Percentiles rank a stretch among this genome's conserved stretches.
Conservation (phyloP, 1,139 yeast species). For the Suhomyces coccinellae region DNA sequence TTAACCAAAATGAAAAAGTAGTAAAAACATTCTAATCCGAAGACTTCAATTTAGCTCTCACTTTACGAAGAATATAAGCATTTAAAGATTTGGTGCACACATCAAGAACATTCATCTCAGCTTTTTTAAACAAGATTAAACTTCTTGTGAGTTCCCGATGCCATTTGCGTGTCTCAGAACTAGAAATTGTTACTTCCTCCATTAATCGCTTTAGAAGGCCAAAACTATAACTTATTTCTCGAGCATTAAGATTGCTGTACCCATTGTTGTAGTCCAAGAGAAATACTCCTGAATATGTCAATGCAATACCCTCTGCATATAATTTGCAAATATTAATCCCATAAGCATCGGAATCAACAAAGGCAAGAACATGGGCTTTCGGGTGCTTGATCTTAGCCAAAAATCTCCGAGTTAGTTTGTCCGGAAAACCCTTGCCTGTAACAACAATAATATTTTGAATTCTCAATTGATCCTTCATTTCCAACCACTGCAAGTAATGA, state of each 20-base stretch:
- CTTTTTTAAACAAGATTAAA: constrained; percentile 51
- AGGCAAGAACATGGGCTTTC: constrained; percentile 25
- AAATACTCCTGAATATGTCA: constrained; percentile 28
- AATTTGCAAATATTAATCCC: constrained; percentile 61
- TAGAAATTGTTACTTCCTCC: not conserved
- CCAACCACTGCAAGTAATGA: constrained; percentile 15
- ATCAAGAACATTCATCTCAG: constrained; percentile 54
- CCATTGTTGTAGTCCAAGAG: constrained; percentile 42
- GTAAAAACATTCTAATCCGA: too few relatives aligned
- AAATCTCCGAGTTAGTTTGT: constrained; percentile 29
- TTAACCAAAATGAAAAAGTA: too few relatives aligned
- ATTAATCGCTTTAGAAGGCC: constrained; percentile 21
- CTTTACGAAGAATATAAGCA: not conserved
- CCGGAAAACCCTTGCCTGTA: constrained; percentile 73
- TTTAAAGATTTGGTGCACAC: not conserved
- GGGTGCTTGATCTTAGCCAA: constrained; percentile 21
- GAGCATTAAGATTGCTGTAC: constrained; percentile 31
- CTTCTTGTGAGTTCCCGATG: constrained; percentile 55
- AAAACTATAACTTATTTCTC: constrained; percentile 39
- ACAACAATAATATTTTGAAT: constrained; percentile 32
- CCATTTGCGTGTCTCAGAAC: constrained; percentile 12
- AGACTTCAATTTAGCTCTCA: too few relatives aligned
- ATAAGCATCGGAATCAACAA: constrained; percentile 63
- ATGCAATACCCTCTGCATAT: constrained; percentile 4
- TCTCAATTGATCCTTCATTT: constrained; percentile 6